phyloP scores from a whole-genome alignment of 2,329 filamentous ascomycete species.

The Penicillium sp. region DNA sequence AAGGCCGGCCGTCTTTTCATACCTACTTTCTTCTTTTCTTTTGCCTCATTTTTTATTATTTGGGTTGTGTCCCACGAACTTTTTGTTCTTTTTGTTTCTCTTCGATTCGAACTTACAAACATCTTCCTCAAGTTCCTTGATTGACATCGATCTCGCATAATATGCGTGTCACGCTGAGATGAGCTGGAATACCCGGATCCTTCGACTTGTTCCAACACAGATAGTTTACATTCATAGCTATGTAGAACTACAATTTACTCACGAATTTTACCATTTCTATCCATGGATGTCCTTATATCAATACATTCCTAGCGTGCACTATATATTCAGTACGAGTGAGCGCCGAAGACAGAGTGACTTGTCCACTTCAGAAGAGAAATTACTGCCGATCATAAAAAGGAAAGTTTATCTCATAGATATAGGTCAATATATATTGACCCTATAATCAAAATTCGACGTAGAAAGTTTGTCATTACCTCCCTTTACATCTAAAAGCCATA shows the following conservation, averaged over 20 bases:
- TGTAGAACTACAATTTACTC: constrained; percentile 7
- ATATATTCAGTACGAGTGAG: background rate
- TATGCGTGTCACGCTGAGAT: constrained; percentile 10
- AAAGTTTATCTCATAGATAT: background rate
- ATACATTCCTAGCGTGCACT: background rate
- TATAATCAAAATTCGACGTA: background rate
- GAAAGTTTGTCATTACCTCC: background rate
- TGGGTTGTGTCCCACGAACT: background rate
- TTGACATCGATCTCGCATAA: constrained; percentile 8
- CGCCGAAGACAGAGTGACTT: background rate
- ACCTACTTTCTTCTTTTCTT: background rate
- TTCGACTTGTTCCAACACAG: constrained; percentile 9
- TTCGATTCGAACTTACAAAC: background rate
- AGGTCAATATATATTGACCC: no score
- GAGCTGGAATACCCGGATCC: constrained; percentile 14
- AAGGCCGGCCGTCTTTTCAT: background rate
- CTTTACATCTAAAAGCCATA: background rate
- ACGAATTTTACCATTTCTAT: background rate
- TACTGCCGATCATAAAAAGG: no score
- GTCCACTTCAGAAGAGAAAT: no score
- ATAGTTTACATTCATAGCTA: constrained; percentile 8
- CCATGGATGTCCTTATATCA: no score
- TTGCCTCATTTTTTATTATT: background rate
- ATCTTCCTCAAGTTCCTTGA: constrained; percentile 2
- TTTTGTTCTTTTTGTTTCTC: background rate